These are phyloP conservation scores for Monsonia emarginata DNA, from an alignment of 441 rosid genomes.

Conservation along the genomic window DNA sequence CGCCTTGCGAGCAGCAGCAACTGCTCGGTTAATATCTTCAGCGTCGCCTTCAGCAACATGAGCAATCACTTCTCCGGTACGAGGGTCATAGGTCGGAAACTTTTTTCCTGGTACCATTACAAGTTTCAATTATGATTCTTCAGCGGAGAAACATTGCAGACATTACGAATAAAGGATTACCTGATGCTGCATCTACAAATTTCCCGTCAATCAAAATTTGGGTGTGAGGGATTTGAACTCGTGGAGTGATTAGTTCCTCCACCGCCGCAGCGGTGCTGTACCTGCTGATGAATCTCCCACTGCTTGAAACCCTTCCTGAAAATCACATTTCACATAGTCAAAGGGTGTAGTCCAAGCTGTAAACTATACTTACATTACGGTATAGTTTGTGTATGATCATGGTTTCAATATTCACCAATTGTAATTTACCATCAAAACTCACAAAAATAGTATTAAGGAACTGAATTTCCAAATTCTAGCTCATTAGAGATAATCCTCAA, in stretches of 20 bases:
- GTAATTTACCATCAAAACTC: too few species aligned
- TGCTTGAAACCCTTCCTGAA: conserved; percentile 26
- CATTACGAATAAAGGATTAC: conserved; percentile 12
- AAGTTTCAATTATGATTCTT: not conserved
- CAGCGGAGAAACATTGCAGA: not conserved
- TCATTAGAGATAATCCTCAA: not conserved
- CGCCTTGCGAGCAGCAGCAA: conserved; percentile 58
- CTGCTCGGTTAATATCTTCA: conserved; percentile 60
- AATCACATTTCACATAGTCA: conserved; percentile 5
- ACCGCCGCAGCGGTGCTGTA: conserved; percentile 28
- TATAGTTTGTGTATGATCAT: not conserved
- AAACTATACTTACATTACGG: not conserved
- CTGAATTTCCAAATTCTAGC: not conserved
- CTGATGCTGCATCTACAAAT: conserved; percentile 41
- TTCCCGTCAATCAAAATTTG: conserved; percentile 35
- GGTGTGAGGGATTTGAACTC: conserved; percentile 29
- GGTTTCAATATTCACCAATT: not conserved
- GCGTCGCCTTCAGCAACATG: conserved; percentile 60
- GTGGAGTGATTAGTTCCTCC: conserved; percentile 31
- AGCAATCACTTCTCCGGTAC: conserved; percentile 47
- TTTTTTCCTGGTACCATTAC: conserved; percentile 41
- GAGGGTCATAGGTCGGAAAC: conserved; percentile 51
- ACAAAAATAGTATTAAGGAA: too few species aligned
- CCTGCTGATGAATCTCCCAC: conserved; percentile 18
- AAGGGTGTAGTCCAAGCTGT: too few species aligned